phyloP scores from a whole-genome alignment of 495 filamentous ascomycete species.

The Glonium stellatum region DNA sequence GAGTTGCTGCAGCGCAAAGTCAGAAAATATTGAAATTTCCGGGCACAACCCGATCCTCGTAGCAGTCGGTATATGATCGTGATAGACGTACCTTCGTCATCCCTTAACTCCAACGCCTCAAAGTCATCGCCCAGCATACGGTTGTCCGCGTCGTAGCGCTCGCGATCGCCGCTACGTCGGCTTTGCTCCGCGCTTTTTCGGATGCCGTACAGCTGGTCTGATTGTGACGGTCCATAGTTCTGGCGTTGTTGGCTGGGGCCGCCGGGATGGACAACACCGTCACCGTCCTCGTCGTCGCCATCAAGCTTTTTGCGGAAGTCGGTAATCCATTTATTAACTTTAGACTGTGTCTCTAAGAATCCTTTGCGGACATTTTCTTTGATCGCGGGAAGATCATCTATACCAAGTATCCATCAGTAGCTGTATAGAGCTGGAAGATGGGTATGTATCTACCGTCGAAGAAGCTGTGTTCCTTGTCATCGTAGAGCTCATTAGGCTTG shows the following conservation, averaged over 20 bases:
- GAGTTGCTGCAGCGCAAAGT: constrained; percentile 20
- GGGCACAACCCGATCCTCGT: not conserved
- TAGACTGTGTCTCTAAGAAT: constrained; percentile 87
- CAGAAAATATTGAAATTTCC: not conserved
- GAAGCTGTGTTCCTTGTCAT: constrained; percentile 72
- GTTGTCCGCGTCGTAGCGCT: constrained; percentile 94
- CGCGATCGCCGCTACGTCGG: constrained; percentile 71
- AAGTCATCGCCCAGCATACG: constrained; percentile 87
- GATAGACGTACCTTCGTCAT: constrained; percentile 55
- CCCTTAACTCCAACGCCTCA: constrained; percentile 73
- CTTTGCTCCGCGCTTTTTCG: constrained; percentile 52
- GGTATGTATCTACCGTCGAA: constrained; percentile 59
- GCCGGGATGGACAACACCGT: constrained; percentile 44
- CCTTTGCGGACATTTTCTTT: constrained; percentile 90
- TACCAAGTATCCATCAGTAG: constrained; percentile 1
- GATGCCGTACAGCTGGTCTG: constrained; percentile 43
- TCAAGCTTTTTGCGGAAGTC: constrained; percentile 87
- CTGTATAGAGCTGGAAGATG: not conserved
- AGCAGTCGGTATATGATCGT: not conserved
- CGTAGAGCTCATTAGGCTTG: constrained; percentile 39
- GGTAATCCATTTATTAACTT: constrained; percentile 86
- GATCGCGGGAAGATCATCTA: constrained; percentile 89
- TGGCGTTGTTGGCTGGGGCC: constrained; percentile 37
- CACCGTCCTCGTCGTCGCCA: constrained; percentile 60
- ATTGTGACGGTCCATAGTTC: constrained; percentile 36